Percentiles rank a stretch among this genome's conserved stretches.
Conservation (phyloP, 164 flowering plant genomes). For the Tinospora cordifolia region DNA sequence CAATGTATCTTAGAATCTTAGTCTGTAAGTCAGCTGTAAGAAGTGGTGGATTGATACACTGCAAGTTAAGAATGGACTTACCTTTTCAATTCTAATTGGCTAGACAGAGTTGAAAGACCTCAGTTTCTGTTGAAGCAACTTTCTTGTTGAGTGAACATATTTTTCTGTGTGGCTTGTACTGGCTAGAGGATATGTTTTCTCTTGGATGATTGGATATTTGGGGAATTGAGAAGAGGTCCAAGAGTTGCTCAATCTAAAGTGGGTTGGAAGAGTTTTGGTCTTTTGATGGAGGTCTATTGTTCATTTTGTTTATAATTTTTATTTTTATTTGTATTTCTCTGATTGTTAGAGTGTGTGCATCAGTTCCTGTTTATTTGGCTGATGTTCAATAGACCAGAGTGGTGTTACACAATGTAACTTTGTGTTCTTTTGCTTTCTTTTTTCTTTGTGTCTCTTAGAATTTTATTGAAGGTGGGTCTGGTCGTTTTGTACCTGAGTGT, state of each 20-base stretch:
- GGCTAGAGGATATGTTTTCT: neutral
- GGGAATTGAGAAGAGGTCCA: neutral
- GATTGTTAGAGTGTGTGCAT: neutral
- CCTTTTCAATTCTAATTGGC: neutral
- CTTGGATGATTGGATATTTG: neutral
- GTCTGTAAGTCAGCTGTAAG: neutral
- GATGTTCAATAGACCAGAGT: neutral
- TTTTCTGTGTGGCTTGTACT: neutral
- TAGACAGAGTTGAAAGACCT: neutral
- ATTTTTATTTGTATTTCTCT: neutral
- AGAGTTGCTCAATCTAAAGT: too few relatives aligned
- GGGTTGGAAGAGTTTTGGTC: too few relatives aligned
- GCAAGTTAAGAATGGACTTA: neutral
- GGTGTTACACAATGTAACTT: neutral
- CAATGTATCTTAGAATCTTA: neutral
- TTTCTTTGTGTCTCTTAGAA: neutral
- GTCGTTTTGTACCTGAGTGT: neutral
- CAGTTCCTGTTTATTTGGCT: neutral
- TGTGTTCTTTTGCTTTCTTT: neutral
- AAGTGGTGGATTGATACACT: neutral
- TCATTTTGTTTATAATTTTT: too few relatives aligned
- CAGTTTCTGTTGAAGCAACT: constrained; percentile 4
- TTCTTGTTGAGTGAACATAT: neutral
- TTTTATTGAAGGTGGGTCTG: neutral
- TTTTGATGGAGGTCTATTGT: neutral